phyloP scores from a whole-genome alignment of 805 yeast species.

The Nakazawaea wyomingensis region DNA sequence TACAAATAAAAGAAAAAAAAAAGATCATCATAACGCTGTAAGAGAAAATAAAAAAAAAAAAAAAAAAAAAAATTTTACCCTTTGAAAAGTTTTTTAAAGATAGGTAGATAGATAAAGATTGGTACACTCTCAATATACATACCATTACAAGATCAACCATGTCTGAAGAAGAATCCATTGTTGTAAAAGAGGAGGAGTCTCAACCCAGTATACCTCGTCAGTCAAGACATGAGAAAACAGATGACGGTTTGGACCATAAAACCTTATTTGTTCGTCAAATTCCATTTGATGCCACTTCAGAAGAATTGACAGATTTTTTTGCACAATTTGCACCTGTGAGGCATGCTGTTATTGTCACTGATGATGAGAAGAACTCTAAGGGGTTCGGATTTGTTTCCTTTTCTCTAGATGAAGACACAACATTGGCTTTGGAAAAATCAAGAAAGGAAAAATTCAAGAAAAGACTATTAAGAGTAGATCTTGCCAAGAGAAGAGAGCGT shows the following conservation, averaged over 20 bases:
- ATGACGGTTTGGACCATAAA: constrained; percentile 40
- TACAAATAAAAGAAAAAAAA: too few relatives aligned
- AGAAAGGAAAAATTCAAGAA: constrained; percentile 63
- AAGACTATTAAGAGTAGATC: constrained; percentile 66
- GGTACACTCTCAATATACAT: too few relatives aligned
- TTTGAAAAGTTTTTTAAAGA: constrained; percentile 7
- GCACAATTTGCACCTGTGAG: constrained; percentile 92
- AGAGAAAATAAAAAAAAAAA: too few relatives aligned
- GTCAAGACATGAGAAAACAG: constrained; percentile 11
- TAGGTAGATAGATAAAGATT: background rate
- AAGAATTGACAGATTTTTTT: constrained; percentile 76
- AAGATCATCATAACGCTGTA: too few relatives aligned
- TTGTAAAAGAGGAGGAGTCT: constrained; percentile 3
- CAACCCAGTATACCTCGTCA: background rate
- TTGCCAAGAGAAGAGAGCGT: constrained; percentile 92
- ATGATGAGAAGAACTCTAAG: constrained; percentile 67
- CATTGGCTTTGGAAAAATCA: constrained; percentile 63
- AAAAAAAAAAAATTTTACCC: background rate
- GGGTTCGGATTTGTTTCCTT: constrained; percentile 97
- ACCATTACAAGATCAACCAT: background rate
- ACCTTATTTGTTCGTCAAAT: constrained; percentile 84
- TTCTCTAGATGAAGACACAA: constrained; percentile 77
- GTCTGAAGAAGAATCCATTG: constrained; percentile 6
- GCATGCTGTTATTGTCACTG: constrained; percentile 89
- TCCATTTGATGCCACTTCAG: constrained; percentile 77